Evolutionary conservation across 306 rosid genomes (phyloP).

Genomic region (Citrullus amarus): DNA sequence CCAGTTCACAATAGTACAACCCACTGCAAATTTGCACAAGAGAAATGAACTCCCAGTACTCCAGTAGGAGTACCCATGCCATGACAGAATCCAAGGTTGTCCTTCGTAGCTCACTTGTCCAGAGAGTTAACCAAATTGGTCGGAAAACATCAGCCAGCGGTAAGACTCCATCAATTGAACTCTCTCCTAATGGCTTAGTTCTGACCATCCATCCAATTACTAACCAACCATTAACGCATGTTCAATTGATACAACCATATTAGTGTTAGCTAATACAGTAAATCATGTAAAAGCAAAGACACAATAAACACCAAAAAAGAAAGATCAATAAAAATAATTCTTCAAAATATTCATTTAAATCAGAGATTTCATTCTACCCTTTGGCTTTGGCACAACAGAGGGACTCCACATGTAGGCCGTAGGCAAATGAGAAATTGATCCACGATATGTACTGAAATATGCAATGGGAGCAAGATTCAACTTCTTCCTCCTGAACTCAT

Average conservation of each 20-base stretch:
- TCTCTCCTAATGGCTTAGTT: background rate
- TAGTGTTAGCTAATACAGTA: background rate
- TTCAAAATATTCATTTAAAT: background rate
- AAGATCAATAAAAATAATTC: background rate
- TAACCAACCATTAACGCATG: background rate
- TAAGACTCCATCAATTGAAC: background rate
- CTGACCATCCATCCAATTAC: background rate
- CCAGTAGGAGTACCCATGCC: background rate
- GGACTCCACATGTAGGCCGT: conserved; percentile 98
- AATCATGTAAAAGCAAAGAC: background rate
- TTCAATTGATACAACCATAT: background rate
- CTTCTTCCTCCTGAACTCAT: conserved; percentile 74
- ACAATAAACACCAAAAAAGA: background rate
- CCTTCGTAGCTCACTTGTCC: background rate
- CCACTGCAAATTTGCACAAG: background rate
- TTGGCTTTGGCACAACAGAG: conserved; percentile 87
- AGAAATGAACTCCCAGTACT: background rate
- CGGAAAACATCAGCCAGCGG: background rate
- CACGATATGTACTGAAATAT: conserved; percentile 83
- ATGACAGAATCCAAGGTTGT: background rate
- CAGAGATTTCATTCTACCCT: conserved; percentile 34
- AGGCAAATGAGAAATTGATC: conserved; percentile 93
- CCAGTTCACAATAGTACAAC: background rate
- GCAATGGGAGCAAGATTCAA: conserved; percentile 93
- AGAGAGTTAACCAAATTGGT: background rate